Conservation (phyloP, 805 yeast species). For the Monosporozyma solicola region DNA sequence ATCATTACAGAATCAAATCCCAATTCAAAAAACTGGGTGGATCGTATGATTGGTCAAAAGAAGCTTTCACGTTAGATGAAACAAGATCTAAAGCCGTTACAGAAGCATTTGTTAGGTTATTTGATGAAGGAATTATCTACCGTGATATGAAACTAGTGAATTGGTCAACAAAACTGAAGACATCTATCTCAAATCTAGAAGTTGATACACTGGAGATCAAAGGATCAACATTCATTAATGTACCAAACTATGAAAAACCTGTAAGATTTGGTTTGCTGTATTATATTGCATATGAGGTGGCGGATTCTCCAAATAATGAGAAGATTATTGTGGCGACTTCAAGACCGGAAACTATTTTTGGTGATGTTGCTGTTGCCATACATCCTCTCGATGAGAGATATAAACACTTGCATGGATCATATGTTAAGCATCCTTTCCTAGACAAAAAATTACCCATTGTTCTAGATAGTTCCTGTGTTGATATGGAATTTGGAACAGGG, state of each 20-base stretch:
- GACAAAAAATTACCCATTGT: slow-evolving; percentile 77
- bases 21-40: slow-evolving; percentile 87
- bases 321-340: slow-evolving; percentile 88
- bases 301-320: slow-evolving; percentile 57
- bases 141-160: slow-evolving; percentile 86
- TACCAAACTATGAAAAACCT: slow-evolving; percentile 82
- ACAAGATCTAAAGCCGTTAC: slow-evolving; percentile 66
- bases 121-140: slow-evolving; percentile 89
- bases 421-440: slow-evolving; percentile 78
- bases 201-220: slow-evolving; percentile 82
- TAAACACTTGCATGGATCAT: slow-evolving; percentile 88
- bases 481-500: slow-evolving; percentile 99
- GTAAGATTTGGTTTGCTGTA: slow-evolving; percentile 94
- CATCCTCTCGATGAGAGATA: slow-evolving; percentile 92
- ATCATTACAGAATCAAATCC: slow-evolving; percentile 70
- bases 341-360: slow-evolving; percentile 96
- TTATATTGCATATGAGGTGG: slow-evolving; percentile 82
- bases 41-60: slow-evolving; percentile 90
- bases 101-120: slow-evolving; percentile 82
- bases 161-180: slow-evolving; percentile 90
- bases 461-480: slow-evolving; percentile 85
- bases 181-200: slow-evolving; percentile 91
- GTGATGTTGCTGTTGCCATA: slow-evolving; percentile 95
- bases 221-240: slow-evolving; percentile 66
- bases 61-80: slow-evolving; percentile 84